Evolutionary conservation across 768 basidiomycete genomes (phyloP).

Genomic region (Sarcodon sp.): DNA sequence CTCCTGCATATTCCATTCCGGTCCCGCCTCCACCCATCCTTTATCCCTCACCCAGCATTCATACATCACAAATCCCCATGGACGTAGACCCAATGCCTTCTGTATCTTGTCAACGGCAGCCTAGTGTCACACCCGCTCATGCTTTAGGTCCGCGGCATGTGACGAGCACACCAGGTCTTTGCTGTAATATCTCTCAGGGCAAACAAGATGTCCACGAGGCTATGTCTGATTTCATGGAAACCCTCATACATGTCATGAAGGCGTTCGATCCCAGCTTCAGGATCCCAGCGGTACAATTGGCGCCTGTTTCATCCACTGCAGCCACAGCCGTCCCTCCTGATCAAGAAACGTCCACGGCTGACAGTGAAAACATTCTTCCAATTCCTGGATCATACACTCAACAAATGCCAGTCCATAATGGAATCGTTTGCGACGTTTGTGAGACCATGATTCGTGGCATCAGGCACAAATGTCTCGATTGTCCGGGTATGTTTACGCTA

Average conservation of each 20-base stretch:
- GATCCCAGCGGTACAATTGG: neutral
- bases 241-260: slow-evolving; percentile 3
- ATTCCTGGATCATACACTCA: neutral
- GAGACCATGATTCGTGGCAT: slow-evolving; percentile 41
- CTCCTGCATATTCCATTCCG: slow-evolving; percentile 1
- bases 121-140: neutral
- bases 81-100: neutral
- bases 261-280: slow-evolving; percentile 10
- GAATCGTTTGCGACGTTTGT: slow-evolving; percentile 60
- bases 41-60: slow-evolving; percentile 1
- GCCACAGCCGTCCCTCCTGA: neutral
- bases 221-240: slow-evolving; percentile 7
- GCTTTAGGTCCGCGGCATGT: neutral
- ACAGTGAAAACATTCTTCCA: neutral
- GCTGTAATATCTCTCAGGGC: slow-evolving; percentile 8
- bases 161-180: neutral
- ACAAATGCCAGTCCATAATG: slow-evolving; percentile 24
- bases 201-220: slow-evolving; percentile 10
- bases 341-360: neutral
- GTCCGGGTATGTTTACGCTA: slow-evolving; percentile 32
- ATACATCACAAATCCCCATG: neutral
- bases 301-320: neutral
- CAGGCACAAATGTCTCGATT: slow-evolving; percentile 75
- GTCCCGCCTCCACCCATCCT: slow-evolving; percentile 10
- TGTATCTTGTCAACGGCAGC: slow-evolving; percentile 3